Percentiles rank a stretch among this genome's conserved stretches.
phyloP scores from a whole-genome alignment of 495 filamentous ascomycete genomes.

The Xylaria venustula region DNA sequence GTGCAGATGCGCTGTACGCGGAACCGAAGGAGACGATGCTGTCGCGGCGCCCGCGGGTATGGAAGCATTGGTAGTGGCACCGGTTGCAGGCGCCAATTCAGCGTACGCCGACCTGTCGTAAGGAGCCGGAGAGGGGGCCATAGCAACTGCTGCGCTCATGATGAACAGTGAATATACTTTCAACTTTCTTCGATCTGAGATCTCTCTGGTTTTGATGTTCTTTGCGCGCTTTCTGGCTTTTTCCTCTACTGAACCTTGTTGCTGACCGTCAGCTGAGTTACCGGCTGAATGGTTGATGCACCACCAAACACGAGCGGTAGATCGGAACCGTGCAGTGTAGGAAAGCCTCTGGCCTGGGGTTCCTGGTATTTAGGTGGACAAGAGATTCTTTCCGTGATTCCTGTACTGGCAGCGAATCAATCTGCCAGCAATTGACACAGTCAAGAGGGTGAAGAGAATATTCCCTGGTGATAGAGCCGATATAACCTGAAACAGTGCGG shows the following conservation, averaged over 20 bases:
- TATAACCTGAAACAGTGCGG: background rate
- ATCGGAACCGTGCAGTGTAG: slow-evolving; percentile 6
- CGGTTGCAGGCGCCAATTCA: slow-evolving; percentile 46
- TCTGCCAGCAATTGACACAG: background rate
- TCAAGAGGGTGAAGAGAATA: background rate
- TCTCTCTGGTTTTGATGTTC: background rate
- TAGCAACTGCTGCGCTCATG: slow-evolving; percentile 61
- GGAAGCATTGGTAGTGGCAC: slow-evolving; percentile 23
- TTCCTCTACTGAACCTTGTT: background rate
- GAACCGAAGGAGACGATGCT: slow-evolving; percentile 42
- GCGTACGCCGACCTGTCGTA: slow-evolving; percentile 53
- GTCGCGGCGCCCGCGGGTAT: slow-evolving; percentile 25
- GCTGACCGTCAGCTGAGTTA: slow-evolving; percentile 2
- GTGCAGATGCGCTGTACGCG: slow-evolving; percentile 41
- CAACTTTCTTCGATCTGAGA: background rate
- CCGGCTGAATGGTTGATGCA: slow-evolving; percentile 16
- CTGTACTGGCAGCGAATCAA: background rate
- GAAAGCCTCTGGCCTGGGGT: slow-evolving; percentile 1
- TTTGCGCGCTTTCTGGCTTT: background rate
- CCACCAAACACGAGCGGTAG: slow-evolving; percentile 10
- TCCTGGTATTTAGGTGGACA: background rate
- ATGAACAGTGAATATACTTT: slow-evolving; percentile 27
- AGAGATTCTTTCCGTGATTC: background rate
- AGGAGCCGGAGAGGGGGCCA: slow-evolving; percentile 59
- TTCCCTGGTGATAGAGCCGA: background rate